phyloP scores from a whole-genome alignment of 1,139 yeast genomes.

The Candida tropicalis region DNA sequence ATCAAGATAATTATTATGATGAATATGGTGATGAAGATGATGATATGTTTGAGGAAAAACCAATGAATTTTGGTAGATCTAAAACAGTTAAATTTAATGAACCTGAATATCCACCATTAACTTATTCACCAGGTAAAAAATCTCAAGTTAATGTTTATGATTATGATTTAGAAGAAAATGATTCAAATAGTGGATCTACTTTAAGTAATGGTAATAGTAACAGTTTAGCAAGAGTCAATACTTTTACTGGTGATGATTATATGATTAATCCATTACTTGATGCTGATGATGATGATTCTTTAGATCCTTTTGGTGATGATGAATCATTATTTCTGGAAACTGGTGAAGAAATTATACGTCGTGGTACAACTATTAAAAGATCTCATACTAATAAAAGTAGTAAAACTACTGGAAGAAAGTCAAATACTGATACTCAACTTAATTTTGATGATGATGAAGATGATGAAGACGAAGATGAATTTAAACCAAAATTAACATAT shows the following conservation, averaged over 20 bases:
- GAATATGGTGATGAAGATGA: neutral
- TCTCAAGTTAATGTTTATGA: slow-evolving; percentile 25
- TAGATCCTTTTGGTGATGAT: slow-evolving; percentile 51
- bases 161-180: slow-evolving; percentile 18
- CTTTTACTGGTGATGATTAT: slow-evolving; percentile 40
- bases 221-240: neutral
- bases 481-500: slow-evolving; percentile 45
- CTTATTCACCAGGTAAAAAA: slow-evolving; percentile 33
- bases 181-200: slow-evolving; percentile 6
- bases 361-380: slow-evolving; percentile 37
- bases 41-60: neutral
- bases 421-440: no score
- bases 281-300: slow-evolving; percentile 39
- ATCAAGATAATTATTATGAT: no score
- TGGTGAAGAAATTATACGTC: slow-evolving; percentile 40
- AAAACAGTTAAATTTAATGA: slow-evolving; percentile 40
- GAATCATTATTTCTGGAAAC: slow-evolving; percentile 48
- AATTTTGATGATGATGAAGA: slow-evolving; percentile 19
- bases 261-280: slow-evolving; percentile 45
- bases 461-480: slow-evolving; percentile 41
- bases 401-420: slow-evolving; percentile 6
- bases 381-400: slow-evolving; percentile 18
- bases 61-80: neutral
- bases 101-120: slow-evolving; percentile 38
- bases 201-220: neutral